Base-by-base conservation (phyloP, 1,139 yeast species). In the Candida pseudoviswanathii region DNA sequence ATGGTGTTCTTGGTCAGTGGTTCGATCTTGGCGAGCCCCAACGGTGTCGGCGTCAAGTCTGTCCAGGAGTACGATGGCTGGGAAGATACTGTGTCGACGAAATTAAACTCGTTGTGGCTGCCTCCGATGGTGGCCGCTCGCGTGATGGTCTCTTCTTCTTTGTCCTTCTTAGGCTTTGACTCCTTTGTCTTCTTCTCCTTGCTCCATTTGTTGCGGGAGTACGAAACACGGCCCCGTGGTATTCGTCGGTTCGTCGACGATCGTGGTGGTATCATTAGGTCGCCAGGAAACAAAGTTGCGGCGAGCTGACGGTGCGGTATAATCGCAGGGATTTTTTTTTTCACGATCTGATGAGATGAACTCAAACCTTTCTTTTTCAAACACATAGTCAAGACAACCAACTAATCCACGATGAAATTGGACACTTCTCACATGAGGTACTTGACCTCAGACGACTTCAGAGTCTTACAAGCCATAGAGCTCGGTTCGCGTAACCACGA, bases 341-440 rank as follows among this genome's bases (percentile, higher is more conserved):
- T 26, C 11, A n/a, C n/a, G 10, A n/a, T 38, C 11, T 5, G 41
- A 38, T 38, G 39, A 36, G 39, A 36, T 36, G 39, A 9, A 25
- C 22, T 38, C n/a, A n/a, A n/a, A 3, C 11, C 3, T 7, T n/a
- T 6, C 34, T n/a, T 9, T 5, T 31, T 6, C 34, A 6, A 4
- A 31, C 34, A 9, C 34, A 4, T 11, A 31, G 11, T n/a, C 34
- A 30, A 21, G 24, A 24, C 8, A 26, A 9, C 22, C 21, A 32
- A 11, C n/a, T 16, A 3, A 4, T 36, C 32, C 45, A 44, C n/a
- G 31, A 92, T 92, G 97, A 94, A 91, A 78, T 77, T 94, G 50
- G 97, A 94, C 61, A 88, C 96, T 0, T 78, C 95, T 21, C 96
- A 91, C 65, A 89, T 94, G 97, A 80, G 98, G 68, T 94, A 92